phyloP scores from a whole-genome alignment of 73 alveolate genomes.

The Tetrahymena thermophila region DNA sequence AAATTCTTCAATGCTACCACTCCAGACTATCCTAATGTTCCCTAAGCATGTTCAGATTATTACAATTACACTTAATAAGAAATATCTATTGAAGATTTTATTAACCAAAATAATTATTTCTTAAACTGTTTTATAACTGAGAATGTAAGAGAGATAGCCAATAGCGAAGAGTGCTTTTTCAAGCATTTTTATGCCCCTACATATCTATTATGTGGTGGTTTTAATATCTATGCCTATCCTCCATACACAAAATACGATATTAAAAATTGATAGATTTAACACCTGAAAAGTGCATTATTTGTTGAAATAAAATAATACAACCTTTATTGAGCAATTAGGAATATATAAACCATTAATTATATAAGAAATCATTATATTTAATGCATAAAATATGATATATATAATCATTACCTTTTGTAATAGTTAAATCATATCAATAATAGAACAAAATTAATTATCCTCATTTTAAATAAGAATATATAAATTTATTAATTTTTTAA shows the following conservation, averaged over 20 bases:
- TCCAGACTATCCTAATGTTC: too few species aligned
- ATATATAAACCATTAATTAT: too few species aligned
- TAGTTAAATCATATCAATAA: too few species aligned
- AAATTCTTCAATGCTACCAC: too few species aligned
- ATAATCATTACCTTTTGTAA: too few species aligned
- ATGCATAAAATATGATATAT: too few species aligned
- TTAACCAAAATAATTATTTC: background rate
- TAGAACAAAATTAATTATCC: too few species aligned
- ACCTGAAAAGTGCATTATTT: too few species aligned
- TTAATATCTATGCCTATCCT: background rate
- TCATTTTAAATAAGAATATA: too few species aligned
- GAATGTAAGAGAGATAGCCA: background rate
- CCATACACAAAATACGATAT: background rate
- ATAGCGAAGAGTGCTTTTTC: background rate
- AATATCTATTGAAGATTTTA: background rate
- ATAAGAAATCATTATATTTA: too few species aligned
- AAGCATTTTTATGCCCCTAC: background rate
- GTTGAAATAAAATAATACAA: background rate
- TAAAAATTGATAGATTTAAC: background rate
- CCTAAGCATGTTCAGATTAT: too few species aligned
- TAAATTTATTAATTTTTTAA: too few species aligned
- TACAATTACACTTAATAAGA: background rate
- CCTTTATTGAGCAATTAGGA: background rate
- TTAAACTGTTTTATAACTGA: background rate
- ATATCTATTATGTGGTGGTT: background rate